Evolutionary conservation across 202 grass and related monocot species (phyloP), one percentile per base, ranked within the genome.

Genomic region (Panicum virgatum): DNA sequence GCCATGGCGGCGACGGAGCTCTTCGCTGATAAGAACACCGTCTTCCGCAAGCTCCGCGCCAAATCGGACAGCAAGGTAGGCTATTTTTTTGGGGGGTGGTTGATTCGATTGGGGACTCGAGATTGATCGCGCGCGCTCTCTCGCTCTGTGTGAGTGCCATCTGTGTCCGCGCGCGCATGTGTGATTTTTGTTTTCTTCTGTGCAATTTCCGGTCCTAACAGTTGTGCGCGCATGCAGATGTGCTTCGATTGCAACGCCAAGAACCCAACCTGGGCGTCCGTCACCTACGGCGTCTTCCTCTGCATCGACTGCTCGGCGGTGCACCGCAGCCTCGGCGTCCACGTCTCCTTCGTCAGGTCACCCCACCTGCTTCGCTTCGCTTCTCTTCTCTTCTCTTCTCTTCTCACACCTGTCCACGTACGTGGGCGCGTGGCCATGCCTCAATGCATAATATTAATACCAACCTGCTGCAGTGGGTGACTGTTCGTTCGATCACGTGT

Each of bases 171-270:
- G 25, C 13, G 57, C 26, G 22, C 32, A 4, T 60, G 12, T 46
- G 4, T 77, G 39, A 15, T 5, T 0, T 20, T 8, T 15, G 9
- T 15, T 61, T 39, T 6, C 6, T 7, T 27, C 34, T 66, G 34
- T 32, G 22, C 16, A 54, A 80, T 69, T 73, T 52, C 29, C 19
- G 34, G 36, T 15, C 38, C 6, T 65, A 18, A 3, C 27, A 70
- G 13, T 43, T 12, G 3, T 47, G 13, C 7, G 26, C 19, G 50
- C 78, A 14, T 70, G 64, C 79, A 98, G 92, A 95, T 95, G 87
- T 98, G 96, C 87, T 98, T 98, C 78, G 96, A 98, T 75, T 98
- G 96, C 88, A 93, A 93, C 87, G 90, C 96, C 22, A 98, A 93
- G 90, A 98, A 93, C 79, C 96, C 96, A 3, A 93, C 96, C 19